Conservation (phyloP, 2,329 filamentous ascomycete species). For the Cylindrodendrum hubeiense region DNA sequence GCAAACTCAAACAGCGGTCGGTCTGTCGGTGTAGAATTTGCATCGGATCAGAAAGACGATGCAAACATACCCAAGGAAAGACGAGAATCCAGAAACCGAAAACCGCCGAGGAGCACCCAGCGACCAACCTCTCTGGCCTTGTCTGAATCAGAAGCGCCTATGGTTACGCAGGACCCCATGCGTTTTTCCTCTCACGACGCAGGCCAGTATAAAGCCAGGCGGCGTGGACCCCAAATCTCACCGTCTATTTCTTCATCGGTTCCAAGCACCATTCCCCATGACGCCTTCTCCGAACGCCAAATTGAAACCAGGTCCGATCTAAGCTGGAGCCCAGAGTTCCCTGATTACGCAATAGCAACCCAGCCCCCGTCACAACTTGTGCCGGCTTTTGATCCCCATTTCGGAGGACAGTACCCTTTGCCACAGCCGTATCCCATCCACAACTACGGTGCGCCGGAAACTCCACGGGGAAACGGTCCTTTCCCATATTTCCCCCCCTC, state of each 20-base stretch:
- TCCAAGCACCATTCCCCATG: constrained; percentile 67
- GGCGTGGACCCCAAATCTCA: constrained; percentile 19
- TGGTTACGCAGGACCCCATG: constrained; percentile 51
- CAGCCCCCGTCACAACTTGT: constrained; percentile 11
- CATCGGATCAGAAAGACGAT: background rate
- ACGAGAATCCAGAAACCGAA: constrained; percentile 1
- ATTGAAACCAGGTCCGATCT: constrained; percentile 15
- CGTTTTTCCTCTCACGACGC: constrained; percentile 42
- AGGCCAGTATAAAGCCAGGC: constrained; percentile 7
- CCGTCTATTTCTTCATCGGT: constrained; percentile 53
- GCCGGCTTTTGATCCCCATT: constrained; percentile 18
- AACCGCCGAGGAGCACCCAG: constrained; percentile 1
- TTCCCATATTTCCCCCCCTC: constrained; percentile 24
- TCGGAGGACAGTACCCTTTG: constrained; percentile 1
- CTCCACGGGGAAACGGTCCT: constrained; percentile 14
- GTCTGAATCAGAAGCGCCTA: constrained; percentile 61
- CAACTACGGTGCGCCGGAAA: constrained; percentile 17
- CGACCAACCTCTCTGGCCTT: constrained; percentile 17
- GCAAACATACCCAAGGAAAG: constrained; percentile 3
- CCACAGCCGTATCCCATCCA: constrained; percentile 5
- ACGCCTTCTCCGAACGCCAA: constrained; percentile 50
- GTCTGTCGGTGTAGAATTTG: background rate
- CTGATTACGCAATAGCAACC: constrained; percentile 16
- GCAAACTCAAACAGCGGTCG: background rate
- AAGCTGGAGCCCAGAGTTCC: constrained; percentile 28